Evolutionary conservation across 2,329 filamentous ascomycete species (phyloP).

Genomic region (Chalaropsis thielavioides): DNA sequence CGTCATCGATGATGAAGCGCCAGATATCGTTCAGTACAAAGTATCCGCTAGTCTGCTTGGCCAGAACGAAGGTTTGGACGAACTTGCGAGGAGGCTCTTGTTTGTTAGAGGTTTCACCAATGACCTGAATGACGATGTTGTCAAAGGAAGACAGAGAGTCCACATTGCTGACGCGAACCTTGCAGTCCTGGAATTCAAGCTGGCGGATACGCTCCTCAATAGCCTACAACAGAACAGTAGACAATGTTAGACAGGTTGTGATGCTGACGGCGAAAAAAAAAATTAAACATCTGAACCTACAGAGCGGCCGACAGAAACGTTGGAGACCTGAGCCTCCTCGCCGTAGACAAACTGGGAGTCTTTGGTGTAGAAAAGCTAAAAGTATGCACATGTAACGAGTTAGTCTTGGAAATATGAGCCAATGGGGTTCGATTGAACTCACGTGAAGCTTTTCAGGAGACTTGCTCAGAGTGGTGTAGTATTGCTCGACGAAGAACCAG

Average conservation of each 20-base stretch:
- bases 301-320: constrained; percentile 74
- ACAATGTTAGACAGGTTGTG: constrained; percentile 16
- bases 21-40: constrained; percentile 98
- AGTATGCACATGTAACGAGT: not conserved
- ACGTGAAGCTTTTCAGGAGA: constrained; percentile 82
- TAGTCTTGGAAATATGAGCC: not conserved
- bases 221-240: constrained; percentile 41
- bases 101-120: constrained; percentile 95
- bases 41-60: constrained; percentile 90
- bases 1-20: constrained; percentile 77
- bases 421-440: constrained; percentile 24
- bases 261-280: not conserved
- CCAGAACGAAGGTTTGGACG: constrained; percentile 92
- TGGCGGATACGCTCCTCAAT: constrained; percentile 91
- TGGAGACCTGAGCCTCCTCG: constrained; percentile 73
- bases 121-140: constrained; percentile 95
- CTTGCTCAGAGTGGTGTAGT: constrained; percentile 95
- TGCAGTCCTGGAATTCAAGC: constrained; percentile 92
- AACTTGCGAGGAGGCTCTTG: constrained; percentile 85
- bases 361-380: constrained; percentile 84
- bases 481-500: constrained; percentile 99
- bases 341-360: constrained; percentile 90
- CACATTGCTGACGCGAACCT: constrained; percentile 95
- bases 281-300: constrained; percentile 34
- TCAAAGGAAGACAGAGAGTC: constrained; percentile 86